Evolutionary conservation across 306 rosid genomes (phyloP), one percentile per base, ranked within the genome.

Genomic region (Citrullus colocynthis): DNA sequence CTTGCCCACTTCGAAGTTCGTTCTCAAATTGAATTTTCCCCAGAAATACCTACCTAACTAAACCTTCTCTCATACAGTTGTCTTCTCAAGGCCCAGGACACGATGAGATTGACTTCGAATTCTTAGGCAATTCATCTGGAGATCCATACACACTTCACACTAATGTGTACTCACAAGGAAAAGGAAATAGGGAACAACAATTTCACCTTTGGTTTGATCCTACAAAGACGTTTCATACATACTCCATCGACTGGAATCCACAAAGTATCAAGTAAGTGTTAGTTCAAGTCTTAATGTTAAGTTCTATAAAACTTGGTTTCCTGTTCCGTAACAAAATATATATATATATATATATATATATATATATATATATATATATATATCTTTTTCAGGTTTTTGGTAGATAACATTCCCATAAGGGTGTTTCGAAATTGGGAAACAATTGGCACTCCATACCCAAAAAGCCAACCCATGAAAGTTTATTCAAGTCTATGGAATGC

Each of bases 81-180:
- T 93, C 98, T 57, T 91, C 97, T 28, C 81, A 86, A 66, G 85
- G 89, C 44, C 75, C 87, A 78, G 85, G 59, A 36, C 89, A 86
- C 34, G 87, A 84, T 71, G 86, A 87, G 82, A 84, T 87, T 57
- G 90, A 84, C 32, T 84, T 84, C 3, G 87, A 87, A 72, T 87
- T 87, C 83, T 78, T 87, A 76, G 90, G 90, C 0, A 84, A 84
- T 56, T 49, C 66, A 28, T 18, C 86, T 9, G 81, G 90, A 20
- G 76, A 87, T 16, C 88, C 90, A 12, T 87, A 87, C 62, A 78
- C 78, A 67, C 74, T 87, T 44, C 84, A 82, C 52, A 82, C 85
- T 15, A 84, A 84, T 24, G 84, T 84, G 13, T 86, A 55, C 63
- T 51, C 79, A 34, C 86, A 84, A 17, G 84, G 85, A 44, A 78